phyloP scores from a whole-genome alignment of 2,329 filamentous ascomycete species.

The Emericellopsis atlantica region DNA sequence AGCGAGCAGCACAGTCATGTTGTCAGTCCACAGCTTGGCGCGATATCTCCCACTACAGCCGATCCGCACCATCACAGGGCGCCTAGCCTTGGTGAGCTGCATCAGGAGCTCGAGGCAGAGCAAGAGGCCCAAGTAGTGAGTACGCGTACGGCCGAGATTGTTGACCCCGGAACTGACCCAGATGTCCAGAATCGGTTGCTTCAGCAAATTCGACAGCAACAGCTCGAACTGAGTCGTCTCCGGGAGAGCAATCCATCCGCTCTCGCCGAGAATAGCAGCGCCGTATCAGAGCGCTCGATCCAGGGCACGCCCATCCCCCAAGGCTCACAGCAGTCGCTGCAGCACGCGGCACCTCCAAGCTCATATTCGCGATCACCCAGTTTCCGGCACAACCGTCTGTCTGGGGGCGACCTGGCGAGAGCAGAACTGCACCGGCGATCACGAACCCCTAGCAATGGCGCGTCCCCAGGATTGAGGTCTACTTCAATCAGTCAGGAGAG shows the following conservation, averaged over 20 bases:
- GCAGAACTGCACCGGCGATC: constrained; percentile 43
- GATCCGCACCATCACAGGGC: constrained; percentile 48
- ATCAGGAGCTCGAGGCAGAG: constrained; percentile 68
- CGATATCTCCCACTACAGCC: constrained; percentile 31
- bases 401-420: constrained; percentile 41
- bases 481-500: constrained; percentile 46
- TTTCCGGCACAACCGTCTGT: constrained; percentile 38
- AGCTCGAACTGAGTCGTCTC: constrained; percentile 54
- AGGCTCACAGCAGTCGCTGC: constrained; percentile 17
- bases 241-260: constrained; percentile 30
- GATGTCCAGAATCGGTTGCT: constrained; percentile 55
- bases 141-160: background rate
- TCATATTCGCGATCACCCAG: constrained; percentile 39
- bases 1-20: constrained; percentile 23
- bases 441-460: constrained; percentile 44
- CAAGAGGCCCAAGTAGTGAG: constrained; percentile 64
- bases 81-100: constrained; percentile 63
- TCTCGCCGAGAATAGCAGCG: constrained; percentile 35
- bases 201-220: constrained; percentile 64
- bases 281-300: constrained; percentile 30
- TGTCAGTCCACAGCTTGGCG: constrained; percentile 31
- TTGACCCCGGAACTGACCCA: constrained; percentile 4
- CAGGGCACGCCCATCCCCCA: constrained; percentile 20
- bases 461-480: constrained; percentile 42
- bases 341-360: constrained; percentile 18